Conservation (phyloP, 371 early-diverging fungal genomes). For the Fennellomyces sp. region DNA sequence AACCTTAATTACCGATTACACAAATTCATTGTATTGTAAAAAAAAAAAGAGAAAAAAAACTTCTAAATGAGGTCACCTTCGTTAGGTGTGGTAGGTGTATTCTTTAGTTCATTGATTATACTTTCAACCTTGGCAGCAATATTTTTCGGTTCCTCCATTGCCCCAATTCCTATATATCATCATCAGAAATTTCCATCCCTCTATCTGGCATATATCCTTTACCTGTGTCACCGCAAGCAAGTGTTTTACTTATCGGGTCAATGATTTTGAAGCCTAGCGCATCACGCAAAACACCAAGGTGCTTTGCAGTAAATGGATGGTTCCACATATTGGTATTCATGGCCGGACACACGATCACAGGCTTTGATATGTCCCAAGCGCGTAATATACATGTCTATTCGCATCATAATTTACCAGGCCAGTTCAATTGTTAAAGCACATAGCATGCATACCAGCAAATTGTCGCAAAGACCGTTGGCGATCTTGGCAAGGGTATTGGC, state of each 20-base stretch:
- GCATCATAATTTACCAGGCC: conserved; percentile 4
- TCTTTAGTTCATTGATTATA: background rate
- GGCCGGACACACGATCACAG: conserved; percentile 85
- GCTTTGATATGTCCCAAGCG: conserved; percentile 86
- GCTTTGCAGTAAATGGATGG: conserved; percentile 86
- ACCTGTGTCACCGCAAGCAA: conserved; percentile 95
- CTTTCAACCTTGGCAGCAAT: conserved; percentile 1
- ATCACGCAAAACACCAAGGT: conserved; percentile 59
- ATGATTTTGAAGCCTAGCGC: conserved; percentile 68
- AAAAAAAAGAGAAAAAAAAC: no score
- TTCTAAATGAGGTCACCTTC: background rate
- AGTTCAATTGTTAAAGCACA: background rate
- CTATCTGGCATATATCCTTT: background rate
- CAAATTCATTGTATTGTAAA: no score
- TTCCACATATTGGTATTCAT: conserved; percentile 99
- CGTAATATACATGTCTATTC: conserved; percentile 85
- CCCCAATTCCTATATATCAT: conserved; percentile 16
- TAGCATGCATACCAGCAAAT: conserved; percentile 69
- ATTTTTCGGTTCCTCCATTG: conserved; percentile 26
- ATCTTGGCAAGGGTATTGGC: conserved; percentile 95
- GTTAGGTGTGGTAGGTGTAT: background rate
- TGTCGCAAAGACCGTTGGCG: conserved; percentile 93
- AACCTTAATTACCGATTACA: no score
- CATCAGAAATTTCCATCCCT: background rate
- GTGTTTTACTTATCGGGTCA: conserved; percentile 79